Base-by-base conservation (phyloP, 805 yeast genomes). In the Peterozyma xylosa region DNA sequence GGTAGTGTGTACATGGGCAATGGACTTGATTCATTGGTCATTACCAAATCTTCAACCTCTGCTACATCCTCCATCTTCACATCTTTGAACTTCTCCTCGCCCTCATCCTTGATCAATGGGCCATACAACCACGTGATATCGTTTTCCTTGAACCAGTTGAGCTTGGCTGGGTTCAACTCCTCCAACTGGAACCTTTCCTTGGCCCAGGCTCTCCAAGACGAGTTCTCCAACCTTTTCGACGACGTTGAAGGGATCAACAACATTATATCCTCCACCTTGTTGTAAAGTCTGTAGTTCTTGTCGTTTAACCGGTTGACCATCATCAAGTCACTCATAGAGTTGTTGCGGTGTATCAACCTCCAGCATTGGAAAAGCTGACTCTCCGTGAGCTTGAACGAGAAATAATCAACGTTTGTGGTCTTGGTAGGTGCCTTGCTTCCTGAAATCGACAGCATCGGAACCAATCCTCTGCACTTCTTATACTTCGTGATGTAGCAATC, bases 181-280 rank as follows among this genome's bases (percentile, higher is more conserved):
- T 67, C 59, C 38, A 81, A 63, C 27, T 78, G 70, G 50, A 76
- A 73, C 52, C 83, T 75, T 42, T 86, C 72, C 63, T 90, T 89
- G 11, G 91, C 84, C 97, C 97, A 91, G 15, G 96, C 88, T 57
- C 98, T 74, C 97, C 97, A 91, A 41, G 86, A 73, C 13, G 96
- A 91, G 55, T 86, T 86, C 56, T 86, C 90, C 38, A 86, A 66
- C 39, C 95, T 64, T 30, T 52, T 48, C 2, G 64, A 53, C 1
- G 65, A 56, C 1, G 68, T 63, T 17, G 61, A 59, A 10, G 68
- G 68, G 30, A 63, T 42, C 30, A 63, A 50, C 33, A 59, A 45
- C 59, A 56, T 60, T 27, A 63, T 43, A 45, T 59, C 65, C 41
- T 63, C 68, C 5, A 59, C 60, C 36, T 51, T 57, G 36, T 53